These are phyloP conservation scores for Penicillium atrosanguineum DNA, from an alignment of 495 filamentous ascomycete species.

Conservation along the genomic window DNA sequence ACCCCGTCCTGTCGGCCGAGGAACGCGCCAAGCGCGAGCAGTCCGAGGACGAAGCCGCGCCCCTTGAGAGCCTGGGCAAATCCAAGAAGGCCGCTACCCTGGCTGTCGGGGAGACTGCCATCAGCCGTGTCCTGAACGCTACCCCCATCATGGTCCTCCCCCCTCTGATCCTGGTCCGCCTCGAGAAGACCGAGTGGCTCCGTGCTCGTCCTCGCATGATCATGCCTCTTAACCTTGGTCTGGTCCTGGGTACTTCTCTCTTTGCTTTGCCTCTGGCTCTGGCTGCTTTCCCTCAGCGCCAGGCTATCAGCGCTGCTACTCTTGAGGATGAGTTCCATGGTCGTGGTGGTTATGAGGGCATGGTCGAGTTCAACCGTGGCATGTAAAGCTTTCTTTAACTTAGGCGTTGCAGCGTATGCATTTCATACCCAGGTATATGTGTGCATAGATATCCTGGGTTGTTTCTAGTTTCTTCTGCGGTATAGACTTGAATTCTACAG, in stretches of 20 bases:
- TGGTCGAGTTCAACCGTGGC: constrained; percentile 89
- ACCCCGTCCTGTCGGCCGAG: constrained; percentile 57
- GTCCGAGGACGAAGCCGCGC: constrained; percentile 45
- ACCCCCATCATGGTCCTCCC: constrained; percentile 97
- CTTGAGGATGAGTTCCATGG: constrained; percentile 83
- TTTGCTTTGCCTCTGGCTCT: constrained; percentile 76
- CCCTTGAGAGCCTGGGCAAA: constrained; percentile 72
- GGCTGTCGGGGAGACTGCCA: constrained; percentile 87
- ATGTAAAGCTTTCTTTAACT: constrained; percentile 52
- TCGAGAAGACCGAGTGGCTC: constrained; percentile 77
- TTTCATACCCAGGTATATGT: constrained; percentile 1
- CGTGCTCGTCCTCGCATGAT: constrained; percentile 66
- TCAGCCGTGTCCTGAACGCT: constrained; percentile 85
- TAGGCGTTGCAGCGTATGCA: constrained; percentile 8
- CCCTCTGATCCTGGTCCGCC: constrained; percentile 73
- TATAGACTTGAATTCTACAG: neutral
- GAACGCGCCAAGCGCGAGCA: constrained; percentile 50
- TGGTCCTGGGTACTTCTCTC: constrained; percentile 78
- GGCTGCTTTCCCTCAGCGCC: constrained; percentile 87
- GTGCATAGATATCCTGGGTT: constrained; percentile 2
- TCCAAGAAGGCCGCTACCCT: constrained; percentile 80
- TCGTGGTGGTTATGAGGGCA: constrained; percentile 65
- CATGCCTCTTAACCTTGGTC: constrained; percentile 74
- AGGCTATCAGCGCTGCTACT: constrained; percentile 66
- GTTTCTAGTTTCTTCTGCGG: neutral